Base-by-base conservation (phyloP, 768 basidiomycete species). In the Hydnomerulius pinastri region DNA sequence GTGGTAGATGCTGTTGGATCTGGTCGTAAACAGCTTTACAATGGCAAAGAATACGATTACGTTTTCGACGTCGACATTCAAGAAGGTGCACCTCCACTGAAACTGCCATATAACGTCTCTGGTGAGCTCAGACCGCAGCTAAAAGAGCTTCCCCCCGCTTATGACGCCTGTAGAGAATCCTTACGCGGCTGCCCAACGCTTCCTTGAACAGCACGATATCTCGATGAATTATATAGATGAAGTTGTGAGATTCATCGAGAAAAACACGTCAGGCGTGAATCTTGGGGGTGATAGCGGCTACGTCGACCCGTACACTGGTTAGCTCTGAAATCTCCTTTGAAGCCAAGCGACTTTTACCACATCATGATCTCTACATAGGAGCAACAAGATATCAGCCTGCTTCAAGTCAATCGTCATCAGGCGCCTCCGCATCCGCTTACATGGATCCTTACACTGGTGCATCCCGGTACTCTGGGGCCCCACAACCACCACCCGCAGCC, bases 31-130 rank as follows among this genome's bases (percentile, higher is more conserved):
- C 91, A 95, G 69, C 77, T 97, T n/a, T 87, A 89, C 63, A 70
- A 93, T 59, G 97, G 97, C 15, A 86, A 87, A 63, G 96, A 98
- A 71, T 99, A 95, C 63, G 97, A 99, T 71, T 97, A 97, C 62
- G 96, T 99, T n/a, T 98, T 98, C 62, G 95, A 97, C 63, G 95
- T 99, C 29, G 97, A 98, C 62, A 87, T 98, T 23, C 80, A 92
- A 62, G 96, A 97, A 52, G 95, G 94, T 2, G 84, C 82, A 13
- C 95, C 96, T 10, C 86, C 95, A 6, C 75, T 98, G 56, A 98
- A 98, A 64, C 77, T 99, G 18, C 96, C 96, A 0, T 98, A 91
- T 68, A 98, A 98, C 65, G 83, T 81, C 21, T 80, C 83, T 38
- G 95, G 94, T 90, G 54, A 48, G 79, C 65, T 24, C 32, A 4